phyloP scores from a whole-genome alignment of 2,329 filamentous ascomycete species.

The Reticulascus tulasneorum region DNA sequence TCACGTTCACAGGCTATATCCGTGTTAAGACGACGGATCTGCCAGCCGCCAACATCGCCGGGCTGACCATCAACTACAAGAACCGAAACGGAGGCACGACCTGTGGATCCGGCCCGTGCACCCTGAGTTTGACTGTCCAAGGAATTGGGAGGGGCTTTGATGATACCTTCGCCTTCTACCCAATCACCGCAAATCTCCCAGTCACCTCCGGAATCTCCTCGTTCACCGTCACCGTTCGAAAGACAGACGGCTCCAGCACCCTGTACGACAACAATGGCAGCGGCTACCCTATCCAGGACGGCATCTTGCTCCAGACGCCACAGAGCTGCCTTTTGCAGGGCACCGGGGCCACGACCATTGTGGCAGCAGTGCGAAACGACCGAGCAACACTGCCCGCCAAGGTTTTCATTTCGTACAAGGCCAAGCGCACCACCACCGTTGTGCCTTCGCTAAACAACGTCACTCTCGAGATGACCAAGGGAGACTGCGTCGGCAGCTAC shows the following conservation, averaged over 20 bases:
- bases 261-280: constrained; percentile 55
- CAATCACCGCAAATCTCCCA: constrained; percentile 46
- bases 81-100: constrained; percentile 45
- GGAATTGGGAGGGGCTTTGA: constrained; percentile 54
- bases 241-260: constrained; percentile 40
- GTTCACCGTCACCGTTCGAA: constrained; percentile 50
- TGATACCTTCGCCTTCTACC: constrained; percentile 54
- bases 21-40: constrained; percentile 51
- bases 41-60: constrained; percentile 36
- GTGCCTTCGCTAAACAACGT: constrained; percentile 35
- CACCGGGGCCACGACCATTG: constrained; percentile 38
- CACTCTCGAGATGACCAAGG: constrained; percentile 35
- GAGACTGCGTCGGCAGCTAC: constrained; percentile 42
- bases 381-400: constrained; percentile 34
- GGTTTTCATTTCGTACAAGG: constrained; percentile 41
- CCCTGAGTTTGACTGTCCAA: constrained; percentile 40
- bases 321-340: constrained; percentile 52
- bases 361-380: constrained; percentile 48
- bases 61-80: constrained; percentile 51
- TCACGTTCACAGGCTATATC: constrained; percentile 52
- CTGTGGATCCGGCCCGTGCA: constrained; percentile 39
- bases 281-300: constrained; percentile 51
- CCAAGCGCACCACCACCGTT: constrained; percentile 33
- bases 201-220: constrained; percentile 58
- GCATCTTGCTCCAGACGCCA: constrained; percentile 48